These are phyloP conservation scores for Fomitopsis serialis DNA, from an alignment of 768 basidiomycete genomes.

Conservation along the genomic window DNA sequence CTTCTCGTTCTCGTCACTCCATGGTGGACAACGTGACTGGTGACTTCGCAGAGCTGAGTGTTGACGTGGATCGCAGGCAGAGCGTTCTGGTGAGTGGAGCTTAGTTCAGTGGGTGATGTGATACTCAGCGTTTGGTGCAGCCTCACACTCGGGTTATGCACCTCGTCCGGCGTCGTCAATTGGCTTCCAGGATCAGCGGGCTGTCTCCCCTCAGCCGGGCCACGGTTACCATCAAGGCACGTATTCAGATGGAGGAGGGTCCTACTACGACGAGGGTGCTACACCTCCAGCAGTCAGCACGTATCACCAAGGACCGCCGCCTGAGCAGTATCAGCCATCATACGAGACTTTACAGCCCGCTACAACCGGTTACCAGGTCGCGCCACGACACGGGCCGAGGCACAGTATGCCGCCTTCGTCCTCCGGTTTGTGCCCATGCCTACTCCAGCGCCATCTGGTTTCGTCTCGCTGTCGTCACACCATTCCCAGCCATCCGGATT, in stretches of 20 bases:
- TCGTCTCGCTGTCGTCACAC: slow-evolving; percentile 20
- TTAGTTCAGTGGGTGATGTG: background rate
- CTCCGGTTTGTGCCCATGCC: slow-evolving; percentile 65
- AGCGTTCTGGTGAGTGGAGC: slow-evolving; percentile 17
- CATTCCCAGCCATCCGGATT: slow-evolving; percentile 18
- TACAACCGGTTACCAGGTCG: slow-evolving; percentile 28
- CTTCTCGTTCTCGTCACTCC: slow-evolving; percentile 29
- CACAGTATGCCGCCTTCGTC: slow-evolving; percentile 63
- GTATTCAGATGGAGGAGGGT: slow-evolving; percentile 27
- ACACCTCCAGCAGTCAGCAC: slow-evolving; percentile 27
- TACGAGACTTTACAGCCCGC: slow-evolving; percentile 37
- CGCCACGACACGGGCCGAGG: slow-evolving; percentile 42
- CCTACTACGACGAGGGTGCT: slow-evolving; percentile 33
- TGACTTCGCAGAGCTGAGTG: slow-evolving; percentile 62
- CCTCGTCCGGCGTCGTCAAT: slow-evolving; percentile 26
- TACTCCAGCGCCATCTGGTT: slow-evolving; percentile 28
- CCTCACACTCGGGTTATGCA: slow-evolving; percentile 15
- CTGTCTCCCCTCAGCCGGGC: slow-evolving; percentile 28
- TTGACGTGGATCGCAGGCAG: slow-evolving; percentile 27
- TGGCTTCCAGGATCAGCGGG: slow-evolving; percentile 20
- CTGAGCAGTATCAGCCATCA: slow-evolving; percentile 39
- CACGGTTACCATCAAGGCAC: slow-evolving; percentile 35
- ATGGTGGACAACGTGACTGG: slow-evolving; percentile 49
- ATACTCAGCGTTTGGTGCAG: background rate
- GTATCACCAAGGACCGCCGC: slow-evolving; percentile 28